Evolutionary conservation across 805 yeast species (phyloP), one percentile per base, ranked within the genome.

Genomic region (Pichia nakasei): DNA sequence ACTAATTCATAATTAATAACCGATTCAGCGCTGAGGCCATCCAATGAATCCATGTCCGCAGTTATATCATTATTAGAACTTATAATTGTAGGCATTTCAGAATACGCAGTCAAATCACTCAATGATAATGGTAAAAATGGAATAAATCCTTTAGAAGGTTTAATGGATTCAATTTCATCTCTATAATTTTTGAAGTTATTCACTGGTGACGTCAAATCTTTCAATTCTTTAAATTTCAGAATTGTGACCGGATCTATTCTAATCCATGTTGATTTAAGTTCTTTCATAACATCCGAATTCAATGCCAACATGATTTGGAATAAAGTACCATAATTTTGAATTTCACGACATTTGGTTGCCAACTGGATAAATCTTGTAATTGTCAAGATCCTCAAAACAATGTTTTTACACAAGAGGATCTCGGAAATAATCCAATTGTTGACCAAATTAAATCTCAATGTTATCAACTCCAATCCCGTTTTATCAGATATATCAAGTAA

Each of bases 391-490:
- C 91, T 70, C 51, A 85, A 75, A 3, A 67, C 68, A 22, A 75
- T 67, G 36, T 72, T 66, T 44, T 69, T 70, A 9, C 96, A 86
- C 48, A 91, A 65, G 15, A 87, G 61, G 44, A 93, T 76, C 65
- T 91, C 96, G 0, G 96, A 85, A 29, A 85, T 78, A 35, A 89
- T 80, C 97, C 97, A 91, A 54, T 85, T 86, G 7, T 85, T 89
- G 67, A 85, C 80, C 47, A 91, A 66, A 57, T 91, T 89, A 69
- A 89, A 93, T 48, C 98, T 69, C 0, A 94, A 73, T 34, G 87
- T 80, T 12, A 86, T 87, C 39, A 91, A 65, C 49, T 85, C 86
- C 32, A 88, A 79, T 0, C 97, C 96, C n/a, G 80, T 48, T 42
- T 54, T 56, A 11, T 46, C 44, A 4, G 46, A 42, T 60, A 56